These are phyloP conservation scores for Monosporascus ibericus DNA, from an alignment of 2,329 filamentous ascomycete species.

Conservation along the genomic window DNA sequence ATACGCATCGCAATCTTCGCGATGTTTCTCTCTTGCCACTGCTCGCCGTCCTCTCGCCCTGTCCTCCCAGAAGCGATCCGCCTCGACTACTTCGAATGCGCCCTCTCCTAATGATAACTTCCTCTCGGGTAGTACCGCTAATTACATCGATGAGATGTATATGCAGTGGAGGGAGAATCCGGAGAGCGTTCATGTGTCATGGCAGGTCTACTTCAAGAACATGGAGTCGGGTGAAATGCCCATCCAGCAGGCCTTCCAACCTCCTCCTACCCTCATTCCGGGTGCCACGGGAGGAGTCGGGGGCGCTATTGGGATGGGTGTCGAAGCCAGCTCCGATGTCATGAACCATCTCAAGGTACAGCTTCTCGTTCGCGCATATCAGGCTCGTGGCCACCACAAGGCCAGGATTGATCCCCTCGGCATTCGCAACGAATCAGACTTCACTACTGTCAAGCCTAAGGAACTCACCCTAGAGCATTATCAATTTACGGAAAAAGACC, in stretches of 20 bases:
- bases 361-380: slow-evolving; percentile 92
- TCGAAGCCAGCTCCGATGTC: slow-evolving; percentile 71
- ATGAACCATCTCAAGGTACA: slow-evolving; percentile 98
- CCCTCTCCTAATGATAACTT: slow-evolving; percentile 91
- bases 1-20: slow-evolving; percentile 27
- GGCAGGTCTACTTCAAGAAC: slow-evolving; percentile 99
- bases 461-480: slow-evolving; percentile 93
- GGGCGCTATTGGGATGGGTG: slow-evolving; percentile 58
- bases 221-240: slow-evolving; percentile 99
- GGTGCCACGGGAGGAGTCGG: slow-evolving; percentile 73
- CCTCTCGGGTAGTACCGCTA: slow-evolving; percentile 91
- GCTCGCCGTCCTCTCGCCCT: slow-evolving; percentile 45
- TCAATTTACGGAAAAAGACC: slow-evolving; percentile 87
- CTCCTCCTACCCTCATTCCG: slow-evolving; percentile 86
- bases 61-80: slow-evolving; percentile 46
- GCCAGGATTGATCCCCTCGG: slow-evolving; percentile 94
- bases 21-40: slow-evolving; percentile 40
- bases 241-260: slow-evolving; percentile 92
- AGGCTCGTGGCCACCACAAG: slow-evolving; percentile 97
- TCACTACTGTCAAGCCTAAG: slow-evolving; percentile 82
- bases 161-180: slow-evolving; percentile 94
- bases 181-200: slow-evolving; percentile 90
- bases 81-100: slow-evolving; percentile 47
- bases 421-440: slow-evolving; percentile 81
- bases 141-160: slow-evolving; percentile 99